phyloP scores from a whole-genome alignment of 1,284 basidiomycete species.

The Malassezia sp. region DNA sequence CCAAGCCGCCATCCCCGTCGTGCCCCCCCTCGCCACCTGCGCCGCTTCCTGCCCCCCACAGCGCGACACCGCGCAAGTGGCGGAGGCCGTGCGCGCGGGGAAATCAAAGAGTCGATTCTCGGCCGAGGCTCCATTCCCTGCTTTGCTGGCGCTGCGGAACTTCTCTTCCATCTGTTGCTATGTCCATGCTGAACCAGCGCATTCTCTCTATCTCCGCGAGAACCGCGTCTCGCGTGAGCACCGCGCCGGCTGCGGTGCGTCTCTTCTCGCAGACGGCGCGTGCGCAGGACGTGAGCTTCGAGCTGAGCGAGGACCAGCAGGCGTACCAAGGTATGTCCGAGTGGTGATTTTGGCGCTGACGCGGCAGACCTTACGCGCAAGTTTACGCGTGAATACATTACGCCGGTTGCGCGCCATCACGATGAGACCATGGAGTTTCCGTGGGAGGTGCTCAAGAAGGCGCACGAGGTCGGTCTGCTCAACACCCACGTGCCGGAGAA shows the following conservation, averaged over 20 bases:
- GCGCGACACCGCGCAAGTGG: too few relatives aligned
- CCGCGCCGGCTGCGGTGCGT: slow-evolving; percentile 6
- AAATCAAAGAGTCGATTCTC: too few relatives aligned
- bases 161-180: too few relatives aligned
- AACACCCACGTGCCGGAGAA: slow-evolving; percentile 47
- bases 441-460: slow-evolving; percentile 52
- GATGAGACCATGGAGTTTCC: slow-evolving; percentile 49
- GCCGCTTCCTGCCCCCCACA: too few relatives aligned
- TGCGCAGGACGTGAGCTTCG: slow-evolving; percentile 24
- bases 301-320: slow-evolving; percentile 47
- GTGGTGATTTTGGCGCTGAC: not conserved
- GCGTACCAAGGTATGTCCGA: slow-evolving; percentile 39
- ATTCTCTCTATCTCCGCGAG: not conserved
- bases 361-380: slow-evolving; percentile 50
- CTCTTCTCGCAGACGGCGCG: slow-evolving; percentile 11
- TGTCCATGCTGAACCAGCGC: not conserved
- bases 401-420: slow-evolving; percentile 50
- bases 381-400: slow-evolving; percentile 51
- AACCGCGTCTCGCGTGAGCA: not conserved
- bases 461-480: slow-evolving; percentile 46
- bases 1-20: too few relatives aligned
- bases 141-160: too few relatives aligned
- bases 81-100: too few relatives aligned
- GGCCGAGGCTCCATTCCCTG: too few relatives aligned
- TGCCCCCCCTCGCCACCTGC: too few relatives aligned